Conservation (phyloP, 179 eudicot genomes). For the Drosera spatulata region DNA sequence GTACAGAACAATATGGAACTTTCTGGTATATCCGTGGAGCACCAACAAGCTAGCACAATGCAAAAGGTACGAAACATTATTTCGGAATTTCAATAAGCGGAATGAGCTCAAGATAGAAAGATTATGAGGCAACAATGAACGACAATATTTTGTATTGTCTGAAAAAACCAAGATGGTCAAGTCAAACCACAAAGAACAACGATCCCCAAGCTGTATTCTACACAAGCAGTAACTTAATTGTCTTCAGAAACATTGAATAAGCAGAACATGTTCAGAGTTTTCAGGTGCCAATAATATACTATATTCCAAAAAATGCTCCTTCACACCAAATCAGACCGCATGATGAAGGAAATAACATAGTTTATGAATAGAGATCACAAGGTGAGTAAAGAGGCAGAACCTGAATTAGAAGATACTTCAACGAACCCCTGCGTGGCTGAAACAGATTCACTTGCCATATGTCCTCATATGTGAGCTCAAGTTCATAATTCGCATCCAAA, state of each 20-base stretch:
- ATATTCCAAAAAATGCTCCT: too few species aligned
- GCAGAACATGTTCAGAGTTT: too few species aligned
- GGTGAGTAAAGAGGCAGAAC: constrained; percentile 17
- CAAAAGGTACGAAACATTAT: not conserved
- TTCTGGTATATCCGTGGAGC: constrained; percentile 58
- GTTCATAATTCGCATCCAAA: constrained; percentile 30
- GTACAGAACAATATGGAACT: constrained; percentile 9
- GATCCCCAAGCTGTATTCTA: not conserved
- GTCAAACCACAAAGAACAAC: not conserved
- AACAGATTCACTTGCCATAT: constrained; percentile 71
- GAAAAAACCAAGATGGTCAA: not conserved
- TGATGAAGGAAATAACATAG: not conserved
- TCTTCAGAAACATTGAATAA: too few species aligned
- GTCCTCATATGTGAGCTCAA: constrained; percentile 73
- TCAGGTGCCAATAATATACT: too few species aligned
- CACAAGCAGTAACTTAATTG: not conserved
- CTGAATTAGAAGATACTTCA: constrained; percentile 68
- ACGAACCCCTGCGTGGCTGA: constrained; percentile 23
- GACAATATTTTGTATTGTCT: not conserved
- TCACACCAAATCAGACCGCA: too few species aligned
- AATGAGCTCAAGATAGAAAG: too few species aligned
- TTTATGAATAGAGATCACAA: not conserved
- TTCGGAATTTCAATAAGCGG: not conserved
- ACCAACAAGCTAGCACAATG: constrained; percentile 29
- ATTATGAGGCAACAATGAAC: not conserved